Evolutionary conservation across 257 asterid genomes (phyloP).

Genomic region (Craterostigma plantagineum): DNA sequence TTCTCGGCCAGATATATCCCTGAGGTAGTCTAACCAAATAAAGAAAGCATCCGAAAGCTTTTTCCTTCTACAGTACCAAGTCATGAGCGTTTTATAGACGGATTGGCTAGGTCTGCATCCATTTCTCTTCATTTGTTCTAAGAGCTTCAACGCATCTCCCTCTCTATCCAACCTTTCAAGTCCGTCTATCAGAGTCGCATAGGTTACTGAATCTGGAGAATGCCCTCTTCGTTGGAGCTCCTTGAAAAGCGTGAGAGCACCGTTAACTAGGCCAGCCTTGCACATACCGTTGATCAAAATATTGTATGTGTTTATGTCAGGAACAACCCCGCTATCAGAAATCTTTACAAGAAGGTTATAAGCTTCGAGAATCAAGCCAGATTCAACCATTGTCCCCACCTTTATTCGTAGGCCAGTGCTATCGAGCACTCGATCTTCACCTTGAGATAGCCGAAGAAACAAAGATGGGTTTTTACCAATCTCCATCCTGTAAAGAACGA

Average conservation of each 20-base stretch:
- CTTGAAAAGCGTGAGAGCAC: slow-evolving; percentile 51
- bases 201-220: slow-evolving; percentile 62
- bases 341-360: slow-evolving; percentile 61
- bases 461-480: slow-evolving; percentile 56
- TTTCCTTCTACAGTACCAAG: slow-evolving; percentile 60
- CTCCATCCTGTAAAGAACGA: slow-evolving; percentile 66
- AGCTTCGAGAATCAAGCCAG: slow-evolving; percentile 56
- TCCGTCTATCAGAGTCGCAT: slow-evolving; percentile 62
- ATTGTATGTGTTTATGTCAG: slow-evolving; percentile 52
- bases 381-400: slow-evolving; percentile 40
- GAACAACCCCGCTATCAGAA: slow-evolving; percentile 55
- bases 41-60: slow-evolving; percentile 29
- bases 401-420: slow-evolving; percentile 42
- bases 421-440: slow-evolving; percentile 43
- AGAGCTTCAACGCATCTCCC: slow-evolving; percentile 37
- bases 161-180: slow-evolving; percentile 35
- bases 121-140: slow-evolving; percentile 35
- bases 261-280: slow-evolving; percentile 36
- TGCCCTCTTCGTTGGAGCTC: slow-evolving; percentile 53
- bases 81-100: slow-evolving; percentile 53
- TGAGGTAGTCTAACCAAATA: slow-evolving; percentile 52
- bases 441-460: slow-evolving; percentile 80
- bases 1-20: slow-evolving; percentile 21
- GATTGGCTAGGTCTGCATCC: slow-evolving; percentile 29
- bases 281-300: slow-evolving; percentile 71